Evolutionary conservation across 805 yeast species (phyloP).

Genomic region (Metschnikowia arizonensis): DNA sequence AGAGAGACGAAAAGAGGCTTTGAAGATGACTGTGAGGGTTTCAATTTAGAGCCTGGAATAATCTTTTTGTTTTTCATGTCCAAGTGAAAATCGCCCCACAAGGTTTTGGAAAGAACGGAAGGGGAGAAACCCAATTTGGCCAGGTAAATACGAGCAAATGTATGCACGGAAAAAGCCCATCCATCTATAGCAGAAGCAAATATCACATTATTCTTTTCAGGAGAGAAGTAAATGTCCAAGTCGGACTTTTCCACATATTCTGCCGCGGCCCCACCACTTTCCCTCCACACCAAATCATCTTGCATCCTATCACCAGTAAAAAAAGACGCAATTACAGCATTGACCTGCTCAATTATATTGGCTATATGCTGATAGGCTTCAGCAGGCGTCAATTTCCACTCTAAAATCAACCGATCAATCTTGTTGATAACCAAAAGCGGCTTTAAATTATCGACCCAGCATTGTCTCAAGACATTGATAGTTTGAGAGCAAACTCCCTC

Average conservation of each 20-base stretch:
- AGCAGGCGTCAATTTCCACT: slow-evolving; percentile 71
- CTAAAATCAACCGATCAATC: slow-evolving; percentile 79
- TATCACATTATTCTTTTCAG: slow-evolving; percentile 82
- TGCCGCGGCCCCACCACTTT: slow-evolving; percentile 49
- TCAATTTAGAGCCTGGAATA: slow-evolving; percentile 58
- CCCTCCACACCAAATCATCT: slow-evolving; percentile 76
- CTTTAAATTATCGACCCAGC: slow-evolving; percentile 88
- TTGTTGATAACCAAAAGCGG: slow-evolving; percentile 88
- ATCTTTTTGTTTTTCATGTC: slow-evolving; percentile 90
- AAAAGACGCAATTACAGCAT: slow-evolving; percentile 90
- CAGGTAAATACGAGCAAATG: slow-evolving; percentile 83
- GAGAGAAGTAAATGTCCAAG: slow-evolving; percentile 78
- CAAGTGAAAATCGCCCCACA: slow-evolving; percentile 92
- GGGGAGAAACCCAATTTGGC: slow-evolving; percentile 80
- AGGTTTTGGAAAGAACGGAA: slow-evolving; percentile 70
- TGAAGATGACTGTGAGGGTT: slow-evolving; percentile 45
- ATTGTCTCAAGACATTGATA: slow-evolving; percentile 87
- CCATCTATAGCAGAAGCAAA: slow-evolving; percentile 93
- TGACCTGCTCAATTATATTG: slow-evolving; percentile 85
- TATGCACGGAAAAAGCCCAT: slow-evolving; percentile 93
- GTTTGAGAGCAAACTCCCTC: slow-evolving; percentile 99
- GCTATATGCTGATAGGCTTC: slow-evolving; percentile 83
- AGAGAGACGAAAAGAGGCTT: slow-evolving; percentile 86
- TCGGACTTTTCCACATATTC: slow-evolving; percentile 75
- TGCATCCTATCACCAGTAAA: slow-evolving; percentile 91